A percentile compares a stretch with the other conserved stretches of the same genome.
Evolutionary conservation across 768 basidiomycete species (phyloP).

Genomic region (Tephrocybe sp.): DNA sequence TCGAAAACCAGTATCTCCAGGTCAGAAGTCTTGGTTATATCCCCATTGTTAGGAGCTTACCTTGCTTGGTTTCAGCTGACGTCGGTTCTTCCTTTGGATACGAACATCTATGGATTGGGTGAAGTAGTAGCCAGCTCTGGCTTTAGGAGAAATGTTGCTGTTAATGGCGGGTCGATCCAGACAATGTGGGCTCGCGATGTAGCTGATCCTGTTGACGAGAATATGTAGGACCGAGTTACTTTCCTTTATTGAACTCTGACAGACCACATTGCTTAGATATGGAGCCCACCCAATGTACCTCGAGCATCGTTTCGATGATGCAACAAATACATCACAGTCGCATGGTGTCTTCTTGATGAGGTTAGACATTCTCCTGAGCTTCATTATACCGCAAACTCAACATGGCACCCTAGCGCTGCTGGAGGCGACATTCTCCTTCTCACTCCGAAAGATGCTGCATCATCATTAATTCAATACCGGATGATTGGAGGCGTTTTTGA

Average conservation of each 20-base stretch:
- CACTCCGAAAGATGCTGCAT: constrained; percentile 51
- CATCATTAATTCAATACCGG: constrained; percentile 69
- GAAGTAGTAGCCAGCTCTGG: constrained; percentile 71
- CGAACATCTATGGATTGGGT: constrained; percentile 79
- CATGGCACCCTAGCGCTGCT: constrained; percentile 41
- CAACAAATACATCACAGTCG: constrained; percentile 48
- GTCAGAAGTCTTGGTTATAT: constrained; percentile 20
- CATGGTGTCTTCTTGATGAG: constrained; percentile 79
- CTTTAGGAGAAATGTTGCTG: constrained; percentile 58
- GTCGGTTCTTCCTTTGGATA: constrained; percentile 58
- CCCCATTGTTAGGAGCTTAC: background rate
- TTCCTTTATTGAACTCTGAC: background rate
- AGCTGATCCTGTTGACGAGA: constrained; percentile 63
- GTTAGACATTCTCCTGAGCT: constrained; percentile 32
- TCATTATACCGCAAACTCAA: constrained; percentile 4
- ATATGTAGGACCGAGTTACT: constrained; percentile 42
- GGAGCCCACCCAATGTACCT: constrained; percentile 73
- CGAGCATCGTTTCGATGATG: constrained; percentile 64
- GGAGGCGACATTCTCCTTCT: constrained; percentile 70
- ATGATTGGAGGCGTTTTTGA: constrained; percentile 73
- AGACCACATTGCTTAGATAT: constrained; percentile 40
- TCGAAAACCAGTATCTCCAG: constrained; percentile 81
- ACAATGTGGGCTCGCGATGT: constrained; percentile 66
- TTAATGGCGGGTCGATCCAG: constrained; percentile 58
- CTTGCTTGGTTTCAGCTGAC: constrained; percentile 39